Evolutionary conservation across 352 stramenopile species (phyloP), one percentile per base, ranked within the genome.

Genomic region (Phytophthora megakarya): DNA sequence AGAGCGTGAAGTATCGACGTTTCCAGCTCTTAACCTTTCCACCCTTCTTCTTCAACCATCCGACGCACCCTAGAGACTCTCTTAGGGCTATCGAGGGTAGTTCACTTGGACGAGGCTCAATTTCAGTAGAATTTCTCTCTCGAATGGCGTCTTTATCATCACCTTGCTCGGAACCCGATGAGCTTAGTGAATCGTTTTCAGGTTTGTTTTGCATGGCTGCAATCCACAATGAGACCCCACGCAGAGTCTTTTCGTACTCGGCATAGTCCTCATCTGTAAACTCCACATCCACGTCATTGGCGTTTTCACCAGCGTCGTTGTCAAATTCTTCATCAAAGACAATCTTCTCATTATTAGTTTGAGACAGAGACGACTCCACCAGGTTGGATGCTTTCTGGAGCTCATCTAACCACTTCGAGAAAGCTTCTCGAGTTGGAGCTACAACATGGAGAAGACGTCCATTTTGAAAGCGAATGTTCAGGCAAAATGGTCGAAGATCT

Each of bases 401-500:
- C 22, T 76, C 79, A 3, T 78, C 47, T n/a, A 84, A 63, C 84
- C 84, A 92, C 39, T 79, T 70, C 0, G 60, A 61, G 52, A 89
- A 89, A 1, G 80, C 62, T 48, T 76, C 69, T 44, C 86, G 48
- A 10, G 84, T 84, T 10, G 81, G 67, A 8, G 84, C 80, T 6
- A 86, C 84, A 3, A 89, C 70, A 26, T 93, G 71, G 4, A 93
- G 75, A 19, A 91, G 61, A 2, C 81, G 78, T 0, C 84, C 84
- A 42, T 93, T 90, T 45, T 90, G 84, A 51, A 93, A 93, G 2
- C 80, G 84, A 47, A 93, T 72, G 22, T 83, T 74, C 9, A 93
- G 52, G 45, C 80, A 88, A 51, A 90, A 86, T 6, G 84, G 81
- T 3, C 80, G 73, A n/a, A 77, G 62, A 40, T 86, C 65, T 10